Conservation (phyloP, 805 yeast genomes). For the Wickerhamomyces hampshirensis region DNA sequence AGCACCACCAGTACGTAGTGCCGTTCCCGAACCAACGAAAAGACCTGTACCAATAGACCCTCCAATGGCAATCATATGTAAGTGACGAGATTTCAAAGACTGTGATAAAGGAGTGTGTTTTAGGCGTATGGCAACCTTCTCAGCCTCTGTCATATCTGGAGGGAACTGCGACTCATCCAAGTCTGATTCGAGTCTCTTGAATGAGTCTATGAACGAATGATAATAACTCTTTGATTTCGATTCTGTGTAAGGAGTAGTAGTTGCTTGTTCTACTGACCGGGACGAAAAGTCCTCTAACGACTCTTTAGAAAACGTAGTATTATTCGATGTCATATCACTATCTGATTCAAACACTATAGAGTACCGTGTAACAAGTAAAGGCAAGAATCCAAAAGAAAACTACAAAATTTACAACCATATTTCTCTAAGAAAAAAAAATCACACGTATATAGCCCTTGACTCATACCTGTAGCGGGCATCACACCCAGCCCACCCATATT, state of each 20-base stretch:
- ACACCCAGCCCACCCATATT: too few relatives aligned
- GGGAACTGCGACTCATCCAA: constrained; percentile 32
- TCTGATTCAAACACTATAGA: too few relatives aligned
- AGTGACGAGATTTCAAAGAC: constrained; percentile 50
- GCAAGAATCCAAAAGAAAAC: too few relatives aligned
- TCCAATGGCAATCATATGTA: constrained; percentile 66
- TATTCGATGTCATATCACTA: too few relatives aligned
- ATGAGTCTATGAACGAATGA: constrained; percentile 15
- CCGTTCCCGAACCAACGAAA: constrained; percentile 60
- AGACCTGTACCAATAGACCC: constrained; percentile 68
- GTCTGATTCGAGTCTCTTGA: constrained; percentile 30
- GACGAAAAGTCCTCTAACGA: too few relatives aligned
- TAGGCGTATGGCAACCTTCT: constrained; percentile 36
- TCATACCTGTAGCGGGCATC: too few relatives aligned
- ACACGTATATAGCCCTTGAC: too few relatives aligned
- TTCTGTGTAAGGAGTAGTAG: constrained; percentile 5
- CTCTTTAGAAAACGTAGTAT: too few relatives aligned
- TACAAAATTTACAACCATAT: too few relatives aligned
- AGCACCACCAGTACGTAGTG: constrained; percentile 58
- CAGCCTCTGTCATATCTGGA: constrained; percentile 34
- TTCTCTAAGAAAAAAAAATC: too few relatives aligned
- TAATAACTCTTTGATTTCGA: constrained; percentile 1
- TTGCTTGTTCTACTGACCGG: neutral
- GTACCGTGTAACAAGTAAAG: too few relatives aligned
- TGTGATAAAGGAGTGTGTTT: constrained; percentile 56